Evolutionary conservation across 805 yeast species (phyloP), one percentile per base, ranked within the genome.

Genomic region (Lipomyces starkeyi): DNA sequence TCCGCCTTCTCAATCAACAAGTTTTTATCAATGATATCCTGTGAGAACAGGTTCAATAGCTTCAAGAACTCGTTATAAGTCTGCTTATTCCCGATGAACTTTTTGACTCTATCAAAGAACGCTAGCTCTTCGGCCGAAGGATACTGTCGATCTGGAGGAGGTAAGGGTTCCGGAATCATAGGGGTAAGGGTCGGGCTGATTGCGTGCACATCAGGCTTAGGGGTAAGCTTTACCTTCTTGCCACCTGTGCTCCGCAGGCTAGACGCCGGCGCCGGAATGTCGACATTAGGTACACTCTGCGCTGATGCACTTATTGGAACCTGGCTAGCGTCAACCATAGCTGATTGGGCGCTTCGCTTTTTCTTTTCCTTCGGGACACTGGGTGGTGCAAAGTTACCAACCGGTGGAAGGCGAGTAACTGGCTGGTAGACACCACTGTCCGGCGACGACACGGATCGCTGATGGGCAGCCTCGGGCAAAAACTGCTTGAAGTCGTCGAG

Each of bases 401-500:
- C 92, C 1, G 97, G 97, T 9, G 97, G 97, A 65, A 91, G 83
- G 70, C 90, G 91, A n/a, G 71, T 66, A 11, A 68, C 66, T 4
- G 65, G 79, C 13, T 60, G 57, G 37, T 65, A 63, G 20, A 58
- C 53, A 8, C 61, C 67, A n/a, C 63, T 74, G 22, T 75, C 77
- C 32, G 77, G 76, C 2, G 74, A 67, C 20, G 64, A 60, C 58
- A 55, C 71, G 27, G 72, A 61, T 66, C 70, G 66, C 63, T 66
- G 77, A 56, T 81, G 83, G n/a, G 83, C 79, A 4, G 89, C 85
- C 75, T 94, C 98, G 1, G 99, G 99, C 78, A 95, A 84, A 78
- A 95, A 95, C 78, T 93, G 93, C 78, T 93, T 93, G 80, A 95
- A 95, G 77, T 96, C 99, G 73, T 93, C 97, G 70, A 95, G 81